phyloP scores from a whole-genome alignment of 305 asterid genomes.

The Fraxinus baroniana region DNA sequence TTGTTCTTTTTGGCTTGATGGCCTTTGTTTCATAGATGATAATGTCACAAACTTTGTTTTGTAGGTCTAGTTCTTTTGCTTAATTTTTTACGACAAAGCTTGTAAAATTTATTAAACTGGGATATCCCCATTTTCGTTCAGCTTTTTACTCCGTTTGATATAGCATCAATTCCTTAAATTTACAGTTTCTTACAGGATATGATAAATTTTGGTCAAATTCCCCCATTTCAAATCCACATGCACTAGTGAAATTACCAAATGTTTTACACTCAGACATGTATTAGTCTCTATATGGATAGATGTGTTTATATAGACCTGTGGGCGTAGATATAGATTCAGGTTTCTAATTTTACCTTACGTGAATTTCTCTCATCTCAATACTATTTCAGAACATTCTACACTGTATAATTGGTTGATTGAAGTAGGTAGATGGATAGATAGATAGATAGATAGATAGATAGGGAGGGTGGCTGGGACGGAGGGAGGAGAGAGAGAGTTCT shows the following conservation, averaged over 20 bases:
- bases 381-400: neutral
- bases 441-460: too few relatives aligned
- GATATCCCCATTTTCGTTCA: neutral
- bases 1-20: slow-evolving; percentile 14
- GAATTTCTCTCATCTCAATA: neutral
- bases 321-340: neutral
- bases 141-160: slow-evolving; percentile 2
- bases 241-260: neutral
- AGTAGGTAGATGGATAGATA: neutral
- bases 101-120: slow-evolving; percentile 14
- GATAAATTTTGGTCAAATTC: neutral
- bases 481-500: too few relatives aligned
- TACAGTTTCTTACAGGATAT: neutral
- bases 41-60: slow-evolving; percentile 2
- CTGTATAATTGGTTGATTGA: neutral
- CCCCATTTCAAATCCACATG: neutral
- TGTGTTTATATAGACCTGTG: neutral
- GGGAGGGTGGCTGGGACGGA: too few relatives aligned
- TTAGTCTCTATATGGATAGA: neutral
- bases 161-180: slow-evolving; percentile 5
- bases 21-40: slow-evolving; percentile 16
- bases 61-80: slow-evolving; percentile 14
- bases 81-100: slow-evolving; percentile 15
- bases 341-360: neutral
- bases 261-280: neutral